Base-by-base conservation (phyloP, 441 rosid species). In the Arabidopsis hybrid region DNA sequence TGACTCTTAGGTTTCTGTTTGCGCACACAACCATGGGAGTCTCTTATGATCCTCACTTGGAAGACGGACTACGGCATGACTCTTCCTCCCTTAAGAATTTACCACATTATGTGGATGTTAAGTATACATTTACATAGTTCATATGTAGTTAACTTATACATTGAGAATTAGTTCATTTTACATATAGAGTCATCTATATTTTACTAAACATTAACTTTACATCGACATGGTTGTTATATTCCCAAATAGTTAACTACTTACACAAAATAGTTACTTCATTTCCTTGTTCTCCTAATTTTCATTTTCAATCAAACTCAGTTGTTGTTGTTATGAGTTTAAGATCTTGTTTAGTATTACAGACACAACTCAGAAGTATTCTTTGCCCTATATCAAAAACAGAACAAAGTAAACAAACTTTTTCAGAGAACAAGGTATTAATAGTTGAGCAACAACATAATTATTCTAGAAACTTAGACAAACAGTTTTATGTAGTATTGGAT, bases 371-470 rank as follows among this genome's bases (percentile, higher is more conserved):
- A 12, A 40, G 12, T 1, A 60, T 11, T 26, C 4, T 26, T 26
- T 26, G 29, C 29, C 29, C 29, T 26, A 26, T 26, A 26, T 26
- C 29, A 26, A 29, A 60, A 60, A 8, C 52, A 62, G 13, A 62
- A 13, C 21, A 26, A 42, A 61, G 13, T 7, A 12, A 42, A 43
- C 13, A 40, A 40, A 6, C 34, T 60, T 7, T 35, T 45, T 31
- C 21, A 38, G 0, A 36, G 47, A 63, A 61, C 26, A 36, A 40
- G 2, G 32, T 7, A 42, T 42, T 8, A 16, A 31, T n/a, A 53
- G 52, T 17, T 51, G 39, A 58, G 38, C 66, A 36, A 36, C 38
- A 36, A 50, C 60, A 50, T 26, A 29, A 35, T 29, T 50, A 51
- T 2, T 60, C 31, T 7, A 38, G 2, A 38, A 38, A 71, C 34